A percentile compares a stretch with the other conserved stretches of the same genome.
Evolutionary conservation across 495 filamentous ascomycete genomes (phyloP).

Genomic region (Chaetomium fimeti): DNA sequence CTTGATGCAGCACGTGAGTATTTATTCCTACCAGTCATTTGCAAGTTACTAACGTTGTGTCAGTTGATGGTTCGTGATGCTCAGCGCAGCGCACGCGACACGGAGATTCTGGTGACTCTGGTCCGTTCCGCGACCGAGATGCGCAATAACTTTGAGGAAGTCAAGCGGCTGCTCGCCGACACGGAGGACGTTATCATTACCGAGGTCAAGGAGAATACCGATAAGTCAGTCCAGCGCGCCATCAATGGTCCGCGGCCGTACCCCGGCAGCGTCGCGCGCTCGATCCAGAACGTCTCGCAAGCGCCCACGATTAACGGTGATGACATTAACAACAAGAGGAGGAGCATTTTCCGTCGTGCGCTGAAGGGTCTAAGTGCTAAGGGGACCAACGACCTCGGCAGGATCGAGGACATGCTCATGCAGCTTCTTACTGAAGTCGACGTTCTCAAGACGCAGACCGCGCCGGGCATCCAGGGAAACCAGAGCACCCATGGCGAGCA

Average conservation of each 20-base stretch:
- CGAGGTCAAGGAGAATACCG: conserved; percentile 79
- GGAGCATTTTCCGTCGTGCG: conserved; percentile 87
- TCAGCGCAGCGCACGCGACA: conserved; percentile 93
- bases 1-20: conserved; percentile 89
- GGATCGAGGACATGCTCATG: conserved; percentile 94
- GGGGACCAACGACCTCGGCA: conserved; percentile 80
- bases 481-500: conserved; percentile 43
- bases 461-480: conserved; percentile 30
- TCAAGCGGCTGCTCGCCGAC: conserved; percentile 87
- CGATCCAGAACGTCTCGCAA: conserved; percentile 53
- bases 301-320: conserved; percentile 64
- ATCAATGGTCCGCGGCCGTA: conserved; percentile 86
- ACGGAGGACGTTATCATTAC: conserved; percentile 82
- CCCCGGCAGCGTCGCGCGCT: conserved; percentile 61
- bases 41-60: conserved; percentile 39
- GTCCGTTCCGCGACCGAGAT: conserved; percentile 94
- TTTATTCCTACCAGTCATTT: not conserved
- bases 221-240: conserved; percentile 74
- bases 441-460: conserved; percentile 67
- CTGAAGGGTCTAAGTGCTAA: conserved; percentile 83
- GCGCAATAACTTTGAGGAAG: conserved; percentile 93
- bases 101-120: conserved; percentile 91
- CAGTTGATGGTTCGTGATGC: conserved; percentile 94
- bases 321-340: conserved; percentile 73
- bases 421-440: conserved; percentile 90